These are phyloP conservation scores for Hypoxylon rickii DNA, from an alignment of 495 filamentous ascomycete genomes.

Conservation along the genomic window DNA sequence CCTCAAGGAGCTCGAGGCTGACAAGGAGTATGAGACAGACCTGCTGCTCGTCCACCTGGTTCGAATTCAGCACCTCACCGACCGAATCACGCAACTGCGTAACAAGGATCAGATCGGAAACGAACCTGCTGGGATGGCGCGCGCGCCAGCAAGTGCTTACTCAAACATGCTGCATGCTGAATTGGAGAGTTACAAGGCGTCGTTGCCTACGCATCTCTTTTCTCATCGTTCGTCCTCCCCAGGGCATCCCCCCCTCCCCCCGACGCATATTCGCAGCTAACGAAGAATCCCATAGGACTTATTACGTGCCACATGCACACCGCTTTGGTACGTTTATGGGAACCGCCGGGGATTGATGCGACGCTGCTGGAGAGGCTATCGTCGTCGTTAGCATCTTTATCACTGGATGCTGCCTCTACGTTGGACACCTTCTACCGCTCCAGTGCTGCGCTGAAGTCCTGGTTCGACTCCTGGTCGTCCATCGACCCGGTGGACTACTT, in stretches of 20 bases:
- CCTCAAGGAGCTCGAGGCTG: conserved; percentile 39
- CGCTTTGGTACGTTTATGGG: conserved; percentile 33
- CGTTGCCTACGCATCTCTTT: conserved; percentile 29
- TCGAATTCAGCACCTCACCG: conserved; percentile 45
- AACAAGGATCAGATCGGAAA: conserved; percentile 17
- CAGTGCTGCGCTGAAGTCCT: conserved; percentile 39
- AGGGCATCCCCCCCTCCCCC: background rate
- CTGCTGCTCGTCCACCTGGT: conserved; percentile 39
- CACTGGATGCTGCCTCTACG: conserved; percentile 32
- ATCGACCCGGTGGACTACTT: conserved; percentile 45
- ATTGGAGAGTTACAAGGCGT: conserved; percentile 34
- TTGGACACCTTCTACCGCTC: conserved; percentile 41
- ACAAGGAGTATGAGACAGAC: conserved; percentile 41
- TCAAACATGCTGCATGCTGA: conserved; percentile 39
- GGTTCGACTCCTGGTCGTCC: conserved; percentile 48
- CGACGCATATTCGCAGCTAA: background rate
- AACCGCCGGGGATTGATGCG: conserved; percentile 36
- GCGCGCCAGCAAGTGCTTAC: conserved; percentile 29
- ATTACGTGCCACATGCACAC: conserved; percentile 33
- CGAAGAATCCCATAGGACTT: conserved; percentile 14
- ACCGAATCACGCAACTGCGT: conserved; percentile 41
- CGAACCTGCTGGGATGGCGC: conserved; percentile 12
- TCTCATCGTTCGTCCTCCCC: conserved; percentile 26
- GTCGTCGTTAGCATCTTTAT: conserved; percentile 40
- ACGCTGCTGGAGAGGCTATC: conserved; percentile 36